Percentiles rank a stretch among this genome's conserved stretches.
phyloP scores from a whole-genome alignment of 2,329 filamentous ascomycete species.

The Fusarium tjaetaba region DNA sequence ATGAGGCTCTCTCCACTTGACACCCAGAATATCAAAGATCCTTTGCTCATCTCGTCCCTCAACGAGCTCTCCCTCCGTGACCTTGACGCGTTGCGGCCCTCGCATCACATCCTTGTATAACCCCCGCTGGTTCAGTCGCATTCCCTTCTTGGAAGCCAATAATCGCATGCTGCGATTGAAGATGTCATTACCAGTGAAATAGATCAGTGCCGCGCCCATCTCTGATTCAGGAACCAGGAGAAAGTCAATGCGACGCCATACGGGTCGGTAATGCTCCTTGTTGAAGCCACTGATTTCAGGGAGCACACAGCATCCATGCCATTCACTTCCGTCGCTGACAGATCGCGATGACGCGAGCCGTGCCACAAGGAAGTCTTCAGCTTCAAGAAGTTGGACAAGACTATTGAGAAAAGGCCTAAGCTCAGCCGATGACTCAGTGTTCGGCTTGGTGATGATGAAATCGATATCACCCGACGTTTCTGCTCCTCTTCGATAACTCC shows the following conservation, averaged over 20 bases:
- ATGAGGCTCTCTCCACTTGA: conserved; percentile 83
- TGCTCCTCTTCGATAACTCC: conserved; percentile 86
- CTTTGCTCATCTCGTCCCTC: conserved; percentile 79
- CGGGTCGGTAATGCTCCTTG: conserved; percentile 48
- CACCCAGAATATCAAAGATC: conserved; percentile 84
- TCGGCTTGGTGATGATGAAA: conserved; percentile 78
- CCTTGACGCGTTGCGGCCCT: conserved; percentile 64
- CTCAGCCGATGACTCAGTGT: conserved; percentile 62
- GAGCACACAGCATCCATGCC: conserved; percentile 85
- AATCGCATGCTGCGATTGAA: conserved; percentile 90
- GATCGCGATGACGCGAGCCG: conserved; percentile 67
- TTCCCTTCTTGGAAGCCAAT: conserved; percentile 80
- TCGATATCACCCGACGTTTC: conserved; percentile 83
- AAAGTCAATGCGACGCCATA: conserved; percentile 87
- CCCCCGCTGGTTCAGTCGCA: conserved; percentile 86
- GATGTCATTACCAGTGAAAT: conserved; percentile 95
- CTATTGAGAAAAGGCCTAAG: conserved; percentile 70
- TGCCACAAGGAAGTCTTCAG: conserved; percentile 73
- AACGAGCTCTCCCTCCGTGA: conserved; percentile 74
- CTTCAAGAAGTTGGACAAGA: conserved; percentile 71
- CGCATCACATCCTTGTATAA: conserved; percentile 77
- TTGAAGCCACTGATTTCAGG: conserved; percentile 56
- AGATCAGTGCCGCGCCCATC: conserved; percentile 86
- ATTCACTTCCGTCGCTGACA: conserved; percentile 74
- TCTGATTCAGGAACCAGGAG: conserved; percentile 83